Base-by-base conservation (phyloP, 768 basidiomycete species). In the Rossbeevera mucosa region DNA sequence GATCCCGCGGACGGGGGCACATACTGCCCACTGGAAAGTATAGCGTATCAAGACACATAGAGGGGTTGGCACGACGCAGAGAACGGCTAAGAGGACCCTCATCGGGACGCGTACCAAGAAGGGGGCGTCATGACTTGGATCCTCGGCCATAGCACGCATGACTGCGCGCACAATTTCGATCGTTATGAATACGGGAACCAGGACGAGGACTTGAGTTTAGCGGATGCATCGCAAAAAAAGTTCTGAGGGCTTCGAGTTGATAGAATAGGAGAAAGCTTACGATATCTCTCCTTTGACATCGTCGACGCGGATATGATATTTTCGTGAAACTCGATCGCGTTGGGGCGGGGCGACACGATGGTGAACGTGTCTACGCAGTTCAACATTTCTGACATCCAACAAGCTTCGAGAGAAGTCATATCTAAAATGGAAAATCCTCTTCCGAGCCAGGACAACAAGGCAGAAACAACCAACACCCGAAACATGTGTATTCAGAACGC, bases 121-220 rank as follows among this genome's bases (percentile, higher is more conserved):
- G 0, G 47, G 45, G 0, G 43, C 47, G 0, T 57, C 56, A 5
- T 0, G 5, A 12, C 47, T 42, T 0, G 46, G 49, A 0, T 58
- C 50, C 11, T 56, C 16, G 1, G 45, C 26, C 2, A 40, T 33
- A 0, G 30, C 13, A 53, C 59, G 58, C 20, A 63, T 44, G 4
- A 31, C 22, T 0, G 12, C 9, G 0, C 64, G 50, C 0, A 50
- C 24, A 0, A 7, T 21, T 3, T 66, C 64, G 14, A 67, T 26
- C 0, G 38, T 41, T 0, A 65, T 0, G 18, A 66, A 66, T 0
- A 52, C 8, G 0, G 56, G 53, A 1, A 64, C 0, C 2, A 62
- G 47, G 3, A 64, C 24, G 29, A 55, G 11, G 11, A 21, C 40
- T 18, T 38, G 51, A 25, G 25, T 16, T 25, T 25, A 7, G 25